Base-by-base conservation (phyloP, 768 basidiomycete genomes). In the Agaricus blazei region DNA sequence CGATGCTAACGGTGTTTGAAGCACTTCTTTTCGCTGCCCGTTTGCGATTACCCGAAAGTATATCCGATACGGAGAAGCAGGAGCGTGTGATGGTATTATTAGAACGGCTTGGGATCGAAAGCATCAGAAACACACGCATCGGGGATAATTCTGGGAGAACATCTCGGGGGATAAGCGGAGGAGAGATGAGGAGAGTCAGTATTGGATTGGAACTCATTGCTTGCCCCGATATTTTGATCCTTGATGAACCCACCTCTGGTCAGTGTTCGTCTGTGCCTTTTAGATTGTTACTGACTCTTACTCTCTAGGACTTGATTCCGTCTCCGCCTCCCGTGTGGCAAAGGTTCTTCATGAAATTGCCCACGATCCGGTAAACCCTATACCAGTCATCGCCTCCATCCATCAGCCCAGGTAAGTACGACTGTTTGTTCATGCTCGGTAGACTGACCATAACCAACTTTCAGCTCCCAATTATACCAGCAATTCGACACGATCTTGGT, bases 151-250 rank as follows among this genome's bases (percentile, higher is more conserved):
- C 86, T 3, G 84, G 85, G 9, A 81, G 83, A 4, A 85, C 87
- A 59, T 76, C 81, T 19, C 76, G 93, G 46, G 94, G 92, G 0
- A 93, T 97, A 50, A 90, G 88, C 62, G 94, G 94, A 9, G 94
- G 94, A 9, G 93, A 97, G 68, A 90, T 90, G 77, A 79, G 94
- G 45, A 75, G 94, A 48, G 89, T 97, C 4, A 92, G 87, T 56
- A 95, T 97, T 57, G 94, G 93, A 4, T 70, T 94, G 37, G 94
- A 96, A 71, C 77, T 97, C 9, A 85, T 96, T 47, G 87, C 90
- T 0, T 78, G 80, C 40, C 94, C 94, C 0, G 90, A 93, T 64
- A 75, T 97, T 9, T 69, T 97, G 40, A 82, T 96, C 28, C 75
- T 93, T 31, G 94, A 97, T 63, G 94, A 97, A 63, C 94, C 94